These are phyloP conservation scores for Lentinus polychrous DNA, from an alignment of 1,284 basidiomycete genomes.

Conservation along the genomic window DNA sequence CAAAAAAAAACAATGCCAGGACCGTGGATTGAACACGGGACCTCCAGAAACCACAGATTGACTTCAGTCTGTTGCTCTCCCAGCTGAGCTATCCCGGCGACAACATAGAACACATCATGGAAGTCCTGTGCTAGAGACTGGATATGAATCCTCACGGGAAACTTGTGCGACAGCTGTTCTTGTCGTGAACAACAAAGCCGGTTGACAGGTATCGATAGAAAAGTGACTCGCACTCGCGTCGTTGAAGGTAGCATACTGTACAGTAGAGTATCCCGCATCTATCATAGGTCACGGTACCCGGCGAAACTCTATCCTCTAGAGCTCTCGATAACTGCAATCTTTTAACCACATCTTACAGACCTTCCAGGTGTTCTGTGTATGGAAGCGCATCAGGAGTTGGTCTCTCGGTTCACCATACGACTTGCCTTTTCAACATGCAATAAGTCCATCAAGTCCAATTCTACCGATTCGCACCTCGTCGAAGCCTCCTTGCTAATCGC, in stretches of 20 bases:
- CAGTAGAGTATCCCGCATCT: no score
- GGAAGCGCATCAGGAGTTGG: background rate
- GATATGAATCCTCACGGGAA: no score
- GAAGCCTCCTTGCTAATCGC: background rate
- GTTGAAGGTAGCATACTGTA: no score
- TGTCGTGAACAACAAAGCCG: no score
- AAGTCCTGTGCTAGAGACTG: no score
- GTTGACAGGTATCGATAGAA: no score
- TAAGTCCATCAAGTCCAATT: background rate
- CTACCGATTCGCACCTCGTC: background rate
- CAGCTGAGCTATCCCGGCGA: conserved; percentile 69
- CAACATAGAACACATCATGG: no score
- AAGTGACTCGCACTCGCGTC: no score
- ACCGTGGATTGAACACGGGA: conserved; percentile 64
- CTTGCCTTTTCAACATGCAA: background rate
- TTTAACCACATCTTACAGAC: background rate
- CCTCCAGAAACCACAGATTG: conserved; percentile 45
- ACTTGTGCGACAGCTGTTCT: no score
- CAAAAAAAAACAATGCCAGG: conserved; percentile 29
- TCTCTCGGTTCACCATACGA: background rate
- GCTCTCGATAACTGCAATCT: no score
- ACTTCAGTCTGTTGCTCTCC: conserved; percentile 79
- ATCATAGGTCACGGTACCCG: no score
- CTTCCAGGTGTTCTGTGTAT: background rate
- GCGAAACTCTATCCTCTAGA: no score